Conservation (phyloP, 2,329 filamentous ascomycete genomes). For the Lasiodiplodia sp. region DNA sequence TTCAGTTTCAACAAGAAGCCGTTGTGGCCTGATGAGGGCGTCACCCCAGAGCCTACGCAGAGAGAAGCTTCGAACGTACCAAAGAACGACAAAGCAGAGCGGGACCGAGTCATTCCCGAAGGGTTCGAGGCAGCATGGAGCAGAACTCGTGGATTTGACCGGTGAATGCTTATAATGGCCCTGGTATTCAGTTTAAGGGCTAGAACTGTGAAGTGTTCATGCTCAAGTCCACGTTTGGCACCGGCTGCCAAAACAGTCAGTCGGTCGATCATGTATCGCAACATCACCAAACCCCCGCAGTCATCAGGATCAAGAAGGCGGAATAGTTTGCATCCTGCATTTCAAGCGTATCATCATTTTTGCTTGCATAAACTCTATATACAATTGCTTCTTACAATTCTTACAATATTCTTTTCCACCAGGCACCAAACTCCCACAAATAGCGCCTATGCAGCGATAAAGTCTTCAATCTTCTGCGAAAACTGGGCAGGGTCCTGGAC, state of each 20-base stretch:
- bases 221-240: not conserved
- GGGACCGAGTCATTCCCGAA: not conserved
- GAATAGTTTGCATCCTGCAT: not conserved
- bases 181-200: not conserved
- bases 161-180: not conserved
- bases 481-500: constrained; percentile 48
- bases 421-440: not conserved
- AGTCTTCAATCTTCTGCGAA: constrained; percentile 31
- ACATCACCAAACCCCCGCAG: not conserved
- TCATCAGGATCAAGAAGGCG: not conserved
- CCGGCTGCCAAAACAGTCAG: not conserved
- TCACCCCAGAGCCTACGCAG: not conserved
- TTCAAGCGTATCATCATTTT: not conserved
- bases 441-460: constrained; percentile 13
- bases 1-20: constrained; percentile 34
- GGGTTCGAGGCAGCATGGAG: not conserved
- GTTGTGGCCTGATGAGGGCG: constrained; percentile 18
- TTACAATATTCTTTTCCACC: not conserved
- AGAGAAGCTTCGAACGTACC: not conserved
- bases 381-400: not conserved
- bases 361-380: not conserved
- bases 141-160: not conserved
- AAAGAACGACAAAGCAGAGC: not conserved
- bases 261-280: not conserved
- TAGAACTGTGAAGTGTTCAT: not conserved